Conservation (phyloP, 2,329 filamentous ascomycete species). For the Lachnum nothofagi region DNA sequence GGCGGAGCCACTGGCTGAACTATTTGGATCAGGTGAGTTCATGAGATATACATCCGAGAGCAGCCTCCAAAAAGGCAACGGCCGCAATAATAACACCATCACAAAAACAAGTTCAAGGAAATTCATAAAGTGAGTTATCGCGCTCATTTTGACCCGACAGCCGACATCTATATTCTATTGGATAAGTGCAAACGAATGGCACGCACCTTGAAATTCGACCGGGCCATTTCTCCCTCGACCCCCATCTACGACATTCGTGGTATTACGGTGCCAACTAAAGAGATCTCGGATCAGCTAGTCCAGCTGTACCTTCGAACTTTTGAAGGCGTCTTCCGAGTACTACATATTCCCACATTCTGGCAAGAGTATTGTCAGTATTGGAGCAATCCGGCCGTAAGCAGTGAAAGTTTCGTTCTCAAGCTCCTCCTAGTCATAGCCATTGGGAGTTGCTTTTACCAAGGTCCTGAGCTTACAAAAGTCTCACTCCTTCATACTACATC, state of each 20-base stretch:
- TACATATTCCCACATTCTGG: conserved; percentile 44
- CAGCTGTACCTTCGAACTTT: conserved; percentile 40
- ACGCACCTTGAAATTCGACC: conserved; percentile 16
- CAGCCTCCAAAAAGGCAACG: no score
- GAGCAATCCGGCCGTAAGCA: conserved; percentile 26
- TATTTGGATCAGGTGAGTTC: no score
- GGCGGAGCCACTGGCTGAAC: no score
- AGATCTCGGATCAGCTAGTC: conserved; percentile 34
- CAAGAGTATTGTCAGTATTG: conserved; percentile 41
- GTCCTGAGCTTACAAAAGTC: conserved; percentile 4
- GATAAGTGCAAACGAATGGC: conserved; percentile 21
- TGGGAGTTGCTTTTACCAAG: conserved; percentile 20
- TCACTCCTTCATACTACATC: conserved; percentile 11
- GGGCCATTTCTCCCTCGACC: no score
- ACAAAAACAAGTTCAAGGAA: no score
- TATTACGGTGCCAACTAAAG: conserved; percentile 15
- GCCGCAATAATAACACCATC: no score
- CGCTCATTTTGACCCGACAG: not conserved
- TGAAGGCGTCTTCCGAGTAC: conserved; percentile 40
- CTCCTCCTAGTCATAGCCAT: conserved; percentile 26
- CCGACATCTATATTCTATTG: conserved; percentile 7
- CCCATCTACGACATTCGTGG: conserved; percentile 8
- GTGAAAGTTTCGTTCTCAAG: conserved; percentile 17
- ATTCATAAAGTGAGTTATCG: no score
- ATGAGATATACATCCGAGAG: no score